These are phyloP conservation scores for Entrophospora sp. DNA, from an alignment of 192 early-diverging fungal species.

Conservation along the genomic window DNA sequence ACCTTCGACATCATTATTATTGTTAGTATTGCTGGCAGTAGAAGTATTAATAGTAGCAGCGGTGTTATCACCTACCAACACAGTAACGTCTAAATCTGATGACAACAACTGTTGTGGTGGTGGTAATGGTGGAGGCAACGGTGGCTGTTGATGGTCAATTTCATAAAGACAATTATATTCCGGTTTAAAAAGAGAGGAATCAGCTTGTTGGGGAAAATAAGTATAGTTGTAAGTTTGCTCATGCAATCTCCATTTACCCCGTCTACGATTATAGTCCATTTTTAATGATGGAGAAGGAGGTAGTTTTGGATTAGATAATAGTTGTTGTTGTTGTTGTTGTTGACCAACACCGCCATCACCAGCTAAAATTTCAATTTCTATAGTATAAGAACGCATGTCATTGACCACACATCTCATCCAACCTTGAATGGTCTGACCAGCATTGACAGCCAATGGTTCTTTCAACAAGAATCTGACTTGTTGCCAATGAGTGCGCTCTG, in stretches of 20 bases:
- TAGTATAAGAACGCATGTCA: constrained; percentile 83
- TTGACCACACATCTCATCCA: constrained; percentile 83
- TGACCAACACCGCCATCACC: constrained; percentile 34
- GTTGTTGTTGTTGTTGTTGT: too few relatives aligned
- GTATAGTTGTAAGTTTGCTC: constrained; percentile 84
- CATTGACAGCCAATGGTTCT: constrained; percentile 93
- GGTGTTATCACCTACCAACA: neutral
- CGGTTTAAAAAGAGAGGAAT: constrained; percentile 35
- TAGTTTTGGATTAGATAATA: constrained; percentile 41
- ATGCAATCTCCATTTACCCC: constrained; percentile 81
- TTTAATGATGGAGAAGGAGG: constrained; percentile 30
- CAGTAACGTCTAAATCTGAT: constrained; percentile 7
- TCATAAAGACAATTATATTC: constrained; percentile 55
- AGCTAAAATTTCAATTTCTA: constrained; percentile 62
- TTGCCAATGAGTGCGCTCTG: constrained; percentile 96
- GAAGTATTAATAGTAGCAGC: too few relatives aligned
- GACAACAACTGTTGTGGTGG: too few relatives aligned
- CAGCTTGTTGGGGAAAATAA: constrained; percentile 39
- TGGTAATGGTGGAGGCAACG: too few relatives aligned
- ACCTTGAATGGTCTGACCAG: constrained; percentile 76
- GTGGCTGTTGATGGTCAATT: constrained; percentile 36
- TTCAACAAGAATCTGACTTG: constrained; percentile 89
- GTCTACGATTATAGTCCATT: constrained; percentile 40
- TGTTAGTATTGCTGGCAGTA: too few relatives aligned
- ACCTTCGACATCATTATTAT: too few relatives aligned